Evolutionary conservation across 2,329 filamentous ascomycete genomes (phyloP).

Genomic region (Lecanicillium sp.): DNA sequence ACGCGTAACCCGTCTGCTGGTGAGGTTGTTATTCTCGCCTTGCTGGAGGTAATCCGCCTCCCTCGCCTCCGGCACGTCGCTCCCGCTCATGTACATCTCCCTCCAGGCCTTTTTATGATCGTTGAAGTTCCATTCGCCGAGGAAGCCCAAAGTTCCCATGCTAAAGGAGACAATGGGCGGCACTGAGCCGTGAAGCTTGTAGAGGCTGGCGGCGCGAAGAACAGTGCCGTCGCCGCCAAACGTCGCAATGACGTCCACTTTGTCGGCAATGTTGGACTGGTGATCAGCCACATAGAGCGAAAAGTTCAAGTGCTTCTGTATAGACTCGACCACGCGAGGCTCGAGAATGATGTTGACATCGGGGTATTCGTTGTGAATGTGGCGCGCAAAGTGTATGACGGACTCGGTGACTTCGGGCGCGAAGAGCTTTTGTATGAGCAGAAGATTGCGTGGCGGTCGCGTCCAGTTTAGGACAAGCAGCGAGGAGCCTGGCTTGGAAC

Average conservation of each 20-base stretch:
- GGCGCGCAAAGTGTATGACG: conserved; percentile 54
- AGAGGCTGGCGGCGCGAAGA: conserved; percentile 66
- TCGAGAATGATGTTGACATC: conserved; percentile 79
- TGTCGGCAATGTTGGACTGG: conserved; percentile 57
- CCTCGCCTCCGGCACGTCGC: conserved; percentile 40
- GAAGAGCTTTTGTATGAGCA: conserved; percentile 54
- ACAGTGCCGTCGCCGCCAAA: conserved; percentile 93
- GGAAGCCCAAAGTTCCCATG: conserved; percentile 91
- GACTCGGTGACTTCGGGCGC: conserved; percentile 47
- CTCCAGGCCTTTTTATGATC: conserved; percentile 90
- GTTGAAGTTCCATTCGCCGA: conserved; percentile 93
- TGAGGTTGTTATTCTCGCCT: conserved; percentile 21
- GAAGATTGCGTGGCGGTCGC: conserved; percentile 48
- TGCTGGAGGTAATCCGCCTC: conserved; percentile 34
- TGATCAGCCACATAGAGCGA: conserved; percentile 60
- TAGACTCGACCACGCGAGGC: conserved; percentile 60
- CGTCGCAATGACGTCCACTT: conserved; percentile 83
- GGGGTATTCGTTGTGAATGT: conserved; percentile 75
- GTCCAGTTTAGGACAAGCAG: conserved; percentile 51
- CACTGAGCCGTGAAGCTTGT: conserved; percentile 68
- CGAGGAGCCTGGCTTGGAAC: conserved; percentile 42
- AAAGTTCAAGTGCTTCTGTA: conserved; percentile 66
- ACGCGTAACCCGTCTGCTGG: conserved; percentile 15
- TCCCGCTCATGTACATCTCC: conserved; percentile 80
- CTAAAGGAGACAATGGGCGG: conserved; percentile 92